These are phyloP conservation scores for Akanthomyces muscarius DNA, from an alignment of 2,329 filamentous ascomycete genomes.

Conservation along the genomic window DNA sequence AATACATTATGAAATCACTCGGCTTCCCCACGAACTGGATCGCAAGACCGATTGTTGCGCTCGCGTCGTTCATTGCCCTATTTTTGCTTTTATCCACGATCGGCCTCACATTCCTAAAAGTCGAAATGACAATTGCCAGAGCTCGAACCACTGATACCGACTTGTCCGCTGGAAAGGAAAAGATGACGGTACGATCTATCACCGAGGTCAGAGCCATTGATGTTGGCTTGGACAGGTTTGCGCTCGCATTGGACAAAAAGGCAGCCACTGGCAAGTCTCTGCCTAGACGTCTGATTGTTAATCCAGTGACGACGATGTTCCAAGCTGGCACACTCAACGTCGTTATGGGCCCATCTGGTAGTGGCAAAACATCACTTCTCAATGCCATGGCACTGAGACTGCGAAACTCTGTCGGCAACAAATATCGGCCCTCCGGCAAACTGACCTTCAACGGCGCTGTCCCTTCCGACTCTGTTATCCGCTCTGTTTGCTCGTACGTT, in stretches of 20 bases:
- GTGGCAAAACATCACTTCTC: conserved; percentile 70
- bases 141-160: conserved; percentile 57
- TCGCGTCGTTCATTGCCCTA: conserved; percentile 58
- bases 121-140: conserved; percentile 66
- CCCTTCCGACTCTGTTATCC: conserved; percentile 64
- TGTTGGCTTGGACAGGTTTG: conserved; percentile 61
- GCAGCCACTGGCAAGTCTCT: conserved; percentile 47
- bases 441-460: conserved; percentile 67
- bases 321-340: conserved; percentile 66
- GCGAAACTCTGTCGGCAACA: conserved; percentile 56
- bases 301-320: conserved; percentile 64
- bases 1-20: conserved; percentile 64
- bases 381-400: conserved; percentile 69
- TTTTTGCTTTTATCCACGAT: conserved; percentile 60
- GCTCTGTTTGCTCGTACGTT: conserved; percentile 71
- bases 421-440: conserved; percentile 57
- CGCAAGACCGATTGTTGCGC: conserved; percentile 58
- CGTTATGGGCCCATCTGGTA: conserved; percentile 77
- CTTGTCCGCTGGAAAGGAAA: conserved; percentile 66
- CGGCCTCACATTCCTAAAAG: conserved; percentile 59
- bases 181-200: conserved; percentile 53
- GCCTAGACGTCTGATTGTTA: conserved; percentile 57
- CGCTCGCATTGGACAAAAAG: conserved; percentile 60
- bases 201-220: conserved; percentile 56
- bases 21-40: conserved; percentile 67